Evolutionary conservation across 768 basidiomycete genomes (phyloP), one percentile per base, ranked within the genome.

Genomic region (Lactifluus hygrophoroides): DNA sequence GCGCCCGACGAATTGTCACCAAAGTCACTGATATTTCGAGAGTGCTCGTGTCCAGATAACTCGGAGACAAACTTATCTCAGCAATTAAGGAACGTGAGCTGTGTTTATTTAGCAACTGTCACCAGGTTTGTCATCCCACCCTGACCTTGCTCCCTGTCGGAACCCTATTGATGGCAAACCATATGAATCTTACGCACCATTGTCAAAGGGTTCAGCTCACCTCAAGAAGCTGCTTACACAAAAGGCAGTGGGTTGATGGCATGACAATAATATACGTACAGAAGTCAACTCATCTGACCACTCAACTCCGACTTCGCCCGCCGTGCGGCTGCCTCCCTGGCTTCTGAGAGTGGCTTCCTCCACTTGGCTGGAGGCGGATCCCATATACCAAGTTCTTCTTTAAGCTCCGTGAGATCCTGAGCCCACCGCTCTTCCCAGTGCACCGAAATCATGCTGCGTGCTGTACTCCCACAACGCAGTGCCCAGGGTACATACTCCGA

Each of bases 341-440:
- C 82, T 68, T 88, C 85, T 45, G 73, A 77, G 38, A 88, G 71
- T 35, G 83, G 80, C 64, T 78, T 81, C 58, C 84, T 79, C 81
- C 88, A 90, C 62, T 75, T 76, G 50, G 84, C 81, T 56, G 81
- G 74, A 10, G 94, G 92, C 13, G 92, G 86, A 64, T 90, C 85
- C 81, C 82, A 85, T 16, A 95, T 79, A 9, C 94, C 90, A 21
- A 96, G 75, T 68, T 96, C 92, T 61, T 74, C 78, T 74, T 91
- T 86, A 73, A 99, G 77, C 49, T 92, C 90, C 1, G 81, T 83
- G 1, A 95, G 70, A 60, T 88, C 78, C 71, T 90, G 84, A 51
- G 82, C 82, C 95, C 94, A 98, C 53, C 94, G 75, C 71, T 92
- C 79, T 72, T 98, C 96, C 95, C 96, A 98, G 67, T 94, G 94